Evolutionary conservation across 805 yeast genomes (phyloP), one percentile per base, ranked within the genome.

Genomic region (Saccharomycopsis sp.): DNA sequence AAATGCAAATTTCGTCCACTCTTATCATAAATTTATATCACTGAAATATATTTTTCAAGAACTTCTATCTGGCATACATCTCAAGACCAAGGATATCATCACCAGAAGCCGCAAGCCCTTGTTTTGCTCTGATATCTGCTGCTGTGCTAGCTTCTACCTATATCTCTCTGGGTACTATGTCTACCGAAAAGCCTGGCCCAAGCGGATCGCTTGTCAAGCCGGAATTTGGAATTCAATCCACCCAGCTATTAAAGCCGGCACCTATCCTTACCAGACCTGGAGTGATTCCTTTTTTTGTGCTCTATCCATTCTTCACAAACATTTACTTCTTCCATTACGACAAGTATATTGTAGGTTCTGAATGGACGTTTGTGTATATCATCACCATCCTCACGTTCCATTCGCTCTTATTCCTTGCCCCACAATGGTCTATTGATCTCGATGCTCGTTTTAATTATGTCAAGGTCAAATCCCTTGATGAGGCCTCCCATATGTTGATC

Each of bases 311-410:
- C 8, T 58, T 61, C 56, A 56, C 58, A 52, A 55, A 61, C 47
- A 54, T 61, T 19, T 61, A 50, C 41, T 58, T 58, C 25, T 56
- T 56, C 49, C 63, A 61, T 38, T 93, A 93, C 71, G 98, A 93
- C 59, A 76, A 73, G 59, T 89, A 89, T 69, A 87, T 93, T 67
- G 87, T 80, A 52, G 97, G 97, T 24, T 80, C 86, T 52, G 99
- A 93, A 73, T 94, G 99, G 98, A 94, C 98, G 0, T 89, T 89
- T 70, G 94, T 93, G 42, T 92, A 83, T 67, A 75, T 90, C 23
- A 86, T 96, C 61, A 71, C 91, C 3, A 77, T 92, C 55, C 70
- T 86, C 42, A 83, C 97, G 1, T 61, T 87, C 59, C 96, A 93
- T 69, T 74, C 85, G 51, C 75, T 93, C 69, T 75, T 93, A 59